Evolutionary conservation across 208 protist genomes (phyloP).

Genomic region (Blastocrithidia nonstop): DNA sequence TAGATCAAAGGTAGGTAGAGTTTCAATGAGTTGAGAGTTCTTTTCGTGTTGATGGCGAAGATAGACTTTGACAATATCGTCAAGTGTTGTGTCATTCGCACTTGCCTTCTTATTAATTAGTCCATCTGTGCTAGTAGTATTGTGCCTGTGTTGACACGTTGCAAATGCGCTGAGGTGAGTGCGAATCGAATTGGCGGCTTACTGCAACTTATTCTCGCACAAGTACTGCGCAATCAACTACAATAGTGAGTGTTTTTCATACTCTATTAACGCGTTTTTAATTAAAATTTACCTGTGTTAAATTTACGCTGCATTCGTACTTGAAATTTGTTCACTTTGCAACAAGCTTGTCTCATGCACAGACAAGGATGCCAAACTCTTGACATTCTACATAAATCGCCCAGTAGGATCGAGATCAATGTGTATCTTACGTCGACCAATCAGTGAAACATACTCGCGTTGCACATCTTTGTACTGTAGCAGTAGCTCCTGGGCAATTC

Average conservation of each 20-base stretch:
- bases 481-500: conserved; percentile 46
- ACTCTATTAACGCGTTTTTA: conserved; percentile 53
- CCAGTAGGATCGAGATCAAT: conserved; percentile 54
- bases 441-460: conserved; percentile 60
- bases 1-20: conserved; percentile 76
- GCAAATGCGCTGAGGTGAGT: conserved; percentile 12
- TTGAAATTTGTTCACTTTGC: too few relatives aligned
- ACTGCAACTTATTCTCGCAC: conserved; percentile 34
- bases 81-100: conserved; percentile 2
- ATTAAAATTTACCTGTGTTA: conserved; percentile 60
- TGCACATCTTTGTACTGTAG: conserved; percentile 55
- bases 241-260: conserved; percentile 56
- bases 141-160: conserved; percentile 1
- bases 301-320: too few relatives aligned
- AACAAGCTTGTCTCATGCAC: too few relatives aligned
- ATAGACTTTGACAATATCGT: conserved; percentile 12
- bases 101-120: conserved; percentile 8
- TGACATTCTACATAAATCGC: conserved; percentile 73
- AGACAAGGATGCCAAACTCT: conserved; percentile 41
- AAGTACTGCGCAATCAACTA: conserved; percentile 58
- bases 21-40: conserved; percentile 73
- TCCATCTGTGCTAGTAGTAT: conserved; percentile 11
- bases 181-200: conserved; percentile 28
- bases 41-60: conserved; percentile 69
- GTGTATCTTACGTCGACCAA: conserved; percentile 37